Evolutionary conservation across 2,329 filamentous ascomycete genomes (phyloP).

Genomic region (Zasmidium cellare): DNA sequence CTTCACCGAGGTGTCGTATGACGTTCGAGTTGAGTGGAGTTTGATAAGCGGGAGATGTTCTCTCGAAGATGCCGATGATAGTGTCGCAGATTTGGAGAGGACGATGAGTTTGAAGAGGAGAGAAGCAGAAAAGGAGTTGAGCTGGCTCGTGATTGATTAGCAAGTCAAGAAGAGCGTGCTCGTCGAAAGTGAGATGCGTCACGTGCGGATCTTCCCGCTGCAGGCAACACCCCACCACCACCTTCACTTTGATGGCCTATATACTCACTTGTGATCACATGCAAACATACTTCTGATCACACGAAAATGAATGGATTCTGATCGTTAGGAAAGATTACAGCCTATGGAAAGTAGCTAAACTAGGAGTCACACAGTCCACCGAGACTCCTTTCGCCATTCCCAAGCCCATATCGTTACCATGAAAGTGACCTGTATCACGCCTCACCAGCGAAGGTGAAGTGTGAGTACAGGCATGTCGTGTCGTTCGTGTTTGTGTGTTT

Average conservation of each 20-base stretch:
- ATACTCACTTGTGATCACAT: neutral
- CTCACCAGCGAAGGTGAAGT: neutral
- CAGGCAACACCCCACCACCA: neutral
- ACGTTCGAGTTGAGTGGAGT: neutral
- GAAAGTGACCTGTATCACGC: neutral
- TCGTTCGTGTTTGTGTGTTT: conserved; percentile 4
- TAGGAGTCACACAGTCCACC: neutral
- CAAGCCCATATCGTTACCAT: conserved; percentile 4
- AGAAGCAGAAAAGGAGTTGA: neutral
- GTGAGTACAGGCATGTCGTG: neutral
- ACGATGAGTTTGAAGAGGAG: neutral
- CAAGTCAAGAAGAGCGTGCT: neutral
- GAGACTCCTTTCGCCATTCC: conserved; percentile 4
- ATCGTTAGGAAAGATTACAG: conserved; percentile 1
- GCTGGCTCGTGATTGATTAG: neutral
- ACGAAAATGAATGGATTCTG: too few relatives aligned
- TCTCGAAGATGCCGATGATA: neutral
- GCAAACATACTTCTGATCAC: too few relatives aligned
- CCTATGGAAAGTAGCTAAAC: conserved; percentile 4
- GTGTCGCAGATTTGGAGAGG: neutral
- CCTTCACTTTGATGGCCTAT: neutral
- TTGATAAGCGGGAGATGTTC: neutral
- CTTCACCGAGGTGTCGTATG: neutral
- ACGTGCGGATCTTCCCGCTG: neutral
- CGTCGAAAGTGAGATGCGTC: neutral